These are phyloP conservation scores for Fusarium napiforme DNA, from an alignment of 2,329 filamentous ascomycete species.

Conservation along the genomic window DNA sequence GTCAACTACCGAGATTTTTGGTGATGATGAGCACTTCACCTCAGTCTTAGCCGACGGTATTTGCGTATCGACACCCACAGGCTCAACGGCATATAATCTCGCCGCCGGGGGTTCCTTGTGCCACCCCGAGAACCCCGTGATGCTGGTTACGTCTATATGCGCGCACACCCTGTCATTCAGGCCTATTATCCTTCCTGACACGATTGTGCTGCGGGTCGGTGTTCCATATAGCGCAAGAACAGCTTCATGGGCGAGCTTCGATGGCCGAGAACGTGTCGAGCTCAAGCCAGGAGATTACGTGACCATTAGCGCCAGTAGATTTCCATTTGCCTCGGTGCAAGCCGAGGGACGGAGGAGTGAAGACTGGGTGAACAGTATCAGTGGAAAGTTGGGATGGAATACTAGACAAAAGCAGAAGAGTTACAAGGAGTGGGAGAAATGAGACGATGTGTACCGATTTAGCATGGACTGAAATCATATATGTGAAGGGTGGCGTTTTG, in stretches of 20 bases:
- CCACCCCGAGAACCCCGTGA: slow-evolving; percentile 96
- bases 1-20: slow-evolving; percentile 91
- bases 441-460: background rate
- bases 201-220: slow-evolving; percentile 89
- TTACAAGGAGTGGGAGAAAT: slow-evolving; percentile 60
- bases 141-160: slow-evolving; percentile 93
- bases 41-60: slow-evolving; percentile 93
- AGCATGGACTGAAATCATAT: background rate
- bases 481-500: slow-evolving; percentile 10
- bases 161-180: slow-evolving; percentile 95
- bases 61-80: slow-evolving; percentile 93
- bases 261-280: slow-evolving; percentile 89
- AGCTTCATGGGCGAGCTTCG: slow-evolving; percentile 96
- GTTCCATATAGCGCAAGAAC: slow-evolving; percentile 95
- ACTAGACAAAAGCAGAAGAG: slow-evolving; percentile 80
- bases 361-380: slow-evolving; percentile 86
- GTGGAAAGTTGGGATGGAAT: slow-evolving; percentile 83
- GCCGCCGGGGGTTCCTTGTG: slow-evolving; percentile 95
- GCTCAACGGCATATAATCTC: slow-evolving; percentile 94
- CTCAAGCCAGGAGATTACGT: slow-evolving; percentile 83
- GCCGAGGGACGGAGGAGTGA: slow-evolving; percentile 75
- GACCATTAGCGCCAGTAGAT: slow-evolving; percentile 82
- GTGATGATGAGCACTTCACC: slow-evolving; percentile 94
- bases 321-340: slow-evolving; percentile 82
- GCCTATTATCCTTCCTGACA: slow-evolving; percentile 96